These are phyloP conservation scores for Arthrobotrys megalospora DNA, from an alignment of 2,329 filamentous ascomycete genomes.

Conservation along the genomic window DNA sequence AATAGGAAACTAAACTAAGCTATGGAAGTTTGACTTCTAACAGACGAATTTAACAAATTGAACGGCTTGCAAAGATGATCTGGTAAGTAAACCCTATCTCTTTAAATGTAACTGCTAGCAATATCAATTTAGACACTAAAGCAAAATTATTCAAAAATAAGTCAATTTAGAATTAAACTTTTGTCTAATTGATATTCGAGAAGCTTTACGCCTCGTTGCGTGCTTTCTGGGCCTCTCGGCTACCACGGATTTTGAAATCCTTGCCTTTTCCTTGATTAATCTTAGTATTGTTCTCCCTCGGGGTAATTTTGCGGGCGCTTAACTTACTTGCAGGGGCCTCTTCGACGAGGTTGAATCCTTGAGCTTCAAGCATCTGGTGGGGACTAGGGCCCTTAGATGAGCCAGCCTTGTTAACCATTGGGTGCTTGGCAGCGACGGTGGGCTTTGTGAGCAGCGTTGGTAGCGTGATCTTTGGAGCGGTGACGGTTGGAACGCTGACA, in stretches of 20 bases:
- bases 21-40: no score
- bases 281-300: background rate
- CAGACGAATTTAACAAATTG: no score
- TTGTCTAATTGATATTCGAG: no score
- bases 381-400: background rate
- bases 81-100: no score
- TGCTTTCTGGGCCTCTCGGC: background rate
- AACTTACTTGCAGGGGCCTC: constrained; percentile 20
- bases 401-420: constrained; percentile 18
- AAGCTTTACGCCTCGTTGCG: background rate
- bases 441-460: constrained; percentile 16
- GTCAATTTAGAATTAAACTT: no score
- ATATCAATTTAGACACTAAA: no score
- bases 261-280: background rate
- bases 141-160: no score
- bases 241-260: constrained; percentile 8
- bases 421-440: background rate
- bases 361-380: background rate
- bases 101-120: no score
- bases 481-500: constrained; percentile 12
- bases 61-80: no score
- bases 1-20: no score
- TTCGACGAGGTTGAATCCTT: constrained; percentile 38
- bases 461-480: background rate
- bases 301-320: background rate